A percentile compares a stretch with the other conserved stretches of the same genome.
Evolutionary conservation across 331 rosid species (phyloP).

Genomic region (Dryas integrifolia): DNA sequence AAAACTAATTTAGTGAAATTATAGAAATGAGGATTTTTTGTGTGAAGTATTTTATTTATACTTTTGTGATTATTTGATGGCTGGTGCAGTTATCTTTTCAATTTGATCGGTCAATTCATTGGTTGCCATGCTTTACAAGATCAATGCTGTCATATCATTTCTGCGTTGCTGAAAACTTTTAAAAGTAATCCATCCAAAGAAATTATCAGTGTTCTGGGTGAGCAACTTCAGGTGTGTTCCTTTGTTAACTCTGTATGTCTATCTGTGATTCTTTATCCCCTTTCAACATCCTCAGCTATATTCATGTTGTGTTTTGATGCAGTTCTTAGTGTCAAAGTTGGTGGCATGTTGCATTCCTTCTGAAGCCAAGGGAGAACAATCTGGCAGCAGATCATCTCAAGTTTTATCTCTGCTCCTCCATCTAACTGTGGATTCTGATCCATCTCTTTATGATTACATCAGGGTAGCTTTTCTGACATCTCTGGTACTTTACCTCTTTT

Average conservation of each 20-base stretch:
- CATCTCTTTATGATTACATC: constrained; percentile 69
- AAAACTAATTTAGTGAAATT: not conserved
- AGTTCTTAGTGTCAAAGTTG: constrained; percentile 88
- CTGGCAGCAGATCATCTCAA: constrained; percentile 44
- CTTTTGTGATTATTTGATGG: constrained; percentile 22
- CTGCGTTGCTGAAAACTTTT: constrained; percentile 45
- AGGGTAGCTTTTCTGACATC: constrained; percentile 50
- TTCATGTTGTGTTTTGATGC: constrained; percentile 28
- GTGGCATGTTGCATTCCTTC: constrained; percentile 71
- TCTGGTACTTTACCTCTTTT: constrained; percentile 24
- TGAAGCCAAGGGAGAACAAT: constrained; percentile 41
- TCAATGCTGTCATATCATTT: constrained; percentile 66
- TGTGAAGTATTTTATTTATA: not conserved
- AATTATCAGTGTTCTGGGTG: constrained; percentile 62
- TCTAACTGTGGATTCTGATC: constrained; percentile 71
- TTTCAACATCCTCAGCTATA: constrained; percentile 1
- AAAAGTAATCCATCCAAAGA: constrained; percentile 47
- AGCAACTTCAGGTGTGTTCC: constrained; percentile 74
- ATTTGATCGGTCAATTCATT: constrained; percentile 73
- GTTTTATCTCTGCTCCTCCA: constrained; percentile 57
- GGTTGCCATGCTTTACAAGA: constrained; percentile 63
- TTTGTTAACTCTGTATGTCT: constrained; percentile 1
- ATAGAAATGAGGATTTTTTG: not conserved
- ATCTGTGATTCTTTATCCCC: not conserved
- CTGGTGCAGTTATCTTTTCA: constrained; percentile 74